phyloP scores from a whole-genome alignment of 169 alveolate species.

The Toxoplasma gondii region DNA sequence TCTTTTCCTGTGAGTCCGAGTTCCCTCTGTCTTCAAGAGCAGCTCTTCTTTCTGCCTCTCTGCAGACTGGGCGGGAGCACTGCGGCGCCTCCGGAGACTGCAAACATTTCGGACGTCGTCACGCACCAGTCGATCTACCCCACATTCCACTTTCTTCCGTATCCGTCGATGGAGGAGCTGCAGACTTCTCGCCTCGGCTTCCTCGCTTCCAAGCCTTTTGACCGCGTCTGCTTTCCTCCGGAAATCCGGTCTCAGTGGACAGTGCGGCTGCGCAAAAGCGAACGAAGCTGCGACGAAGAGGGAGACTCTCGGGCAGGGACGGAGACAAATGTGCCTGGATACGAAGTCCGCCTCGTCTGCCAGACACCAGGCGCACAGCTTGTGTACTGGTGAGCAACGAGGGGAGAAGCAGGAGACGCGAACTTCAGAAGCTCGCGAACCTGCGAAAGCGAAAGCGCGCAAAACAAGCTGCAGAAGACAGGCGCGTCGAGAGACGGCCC shows the following conservation, averaged over 20 bases:
- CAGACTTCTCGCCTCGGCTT: slow-evolving; percentile 44
- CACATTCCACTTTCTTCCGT: slow-evolving; percentile 41
- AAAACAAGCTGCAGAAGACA: too few relatives aligned
- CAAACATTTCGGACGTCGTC: slow-evolving; percentile 41
- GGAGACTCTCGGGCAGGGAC: neutral
- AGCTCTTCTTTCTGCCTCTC: neutral
- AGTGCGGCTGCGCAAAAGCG: neutral
- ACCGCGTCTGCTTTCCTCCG: slow-evolving; percentile 30
- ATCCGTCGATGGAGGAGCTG: slow-evolving; percentile 57
- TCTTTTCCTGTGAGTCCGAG: too few relatives aligned
- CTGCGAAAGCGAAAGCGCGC: too few relatives aligned
- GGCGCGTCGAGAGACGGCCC: too few relatives aligned
- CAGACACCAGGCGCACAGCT: neutral
- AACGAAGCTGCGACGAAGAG: neutral
- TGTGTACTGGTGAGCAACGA: neutral
- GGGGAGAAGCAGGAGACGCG: too few relatives aligned
- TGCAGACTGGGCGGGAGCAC: slow-evolving; percentile 51
- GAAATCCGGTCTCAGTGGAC: slow-evolving; percentile 1
- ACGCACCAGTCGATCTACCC: slow-evolving; percentile 59
- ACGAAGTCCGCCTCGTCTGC: slow-evolving; percentile 19
- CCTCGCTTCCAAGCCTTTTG: slow-evolving; percentile 20
- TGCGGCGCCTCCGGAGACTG: slow-evolving; percentile 65
- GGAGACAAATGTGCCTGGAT: neutral
- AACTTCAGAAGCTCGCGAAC: too few relatives aligned
- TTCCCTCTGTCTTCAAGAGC: too few relatives aligned